phyloP scores from a whole-genome alignment of 345 rosid species.

The Brassica incana region DNA sequence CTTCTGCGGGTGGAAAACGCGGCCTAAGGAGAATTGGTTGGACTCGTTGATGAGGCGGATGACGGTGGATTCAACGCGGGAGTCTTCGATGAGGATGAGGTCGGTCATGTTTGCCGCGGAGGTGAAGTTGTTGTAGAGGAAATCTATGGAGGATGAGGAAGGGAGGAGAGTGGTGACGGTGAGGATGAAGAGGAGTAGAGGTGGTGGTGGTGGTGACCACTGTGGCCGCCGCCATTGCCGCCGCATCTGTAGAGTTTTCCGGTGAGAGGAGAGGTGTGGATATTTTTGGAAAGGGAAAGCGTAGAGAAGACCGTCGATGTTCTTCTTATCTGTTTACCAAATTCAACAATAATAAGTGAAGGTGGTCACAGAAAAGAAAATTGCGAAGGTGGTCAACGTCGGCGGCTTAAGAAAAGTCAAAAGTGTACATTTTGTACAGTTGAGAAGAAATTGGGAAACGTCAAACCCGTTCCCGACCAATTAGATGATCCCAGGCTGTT shows the following conservation, averaged over 20 bases:
- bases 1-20: constrained; percentile 57
- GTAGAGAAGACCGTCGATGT: constrained; percentile 5
- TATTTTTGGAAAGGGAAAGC: constrained; percentile 2
- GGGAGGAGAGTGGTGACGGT: constrained; percentile 15
- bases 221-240: constrained; percentile 8
- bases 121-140: constrained; percentile 66
- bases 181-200: constrained; percentile 12
- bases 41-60: constrained; percentile 67
- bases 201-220: constrained; percentile 18
- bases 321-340: neutral
- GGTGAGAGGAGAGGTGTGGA: too few species aligned
- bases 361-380: constrained; percentile 4
- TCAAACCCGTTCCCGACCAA: constrained; percentile 15
- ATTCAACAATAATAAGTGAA: neutral
- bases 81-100: constrained; percentile 60
- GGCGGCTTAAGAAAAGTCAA: constrained; percentile 36
- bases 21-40: constrained; percentile 58
- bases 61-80: constrained; percentile 55
- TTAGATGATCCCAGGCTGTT: neutral
- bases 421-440: neutral
- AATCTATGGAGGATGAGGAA: constrained; percentile 47
- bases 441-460: neutral
- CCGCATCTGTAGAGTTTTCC: constrained; percentile 15
- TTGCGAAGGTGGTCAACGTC: constrained; percentile 21
- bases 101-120: constrained; percentile 44